Base-by-base conservation (phyloP, 2,329 filamentous ascomycete genomes). In the Neodidymelliopsis sp. region DNA sequence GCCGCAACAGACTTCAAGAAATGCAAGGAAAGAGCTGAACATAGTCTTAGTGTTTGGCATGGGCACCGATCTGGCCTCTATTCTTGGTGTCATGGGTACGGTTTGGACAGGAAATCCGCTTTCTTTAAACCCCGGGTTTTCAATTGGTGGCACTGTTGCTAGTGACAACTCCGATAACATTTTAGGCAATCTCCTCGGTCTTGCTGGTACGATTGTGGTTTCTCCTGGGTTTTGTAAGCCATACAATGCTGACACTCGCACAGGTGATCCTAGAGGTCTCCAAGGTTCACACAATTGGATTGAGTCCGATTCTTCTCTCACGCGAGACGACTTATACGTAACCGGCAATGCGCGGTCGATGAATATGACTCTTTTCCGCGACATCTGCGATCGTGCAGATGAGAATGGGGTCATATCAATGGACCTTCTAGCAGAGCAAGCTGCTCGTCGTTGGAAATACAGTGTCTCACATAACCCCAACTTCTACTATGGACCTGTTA, bases 401-500 rank as follows among this genome's bases (percentile, higher is more conserved):
- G 43, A 54, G 8, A 44, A 57, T 8, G 55, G 57, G 9, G 42
- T 55, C 3, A 31, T 62, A 9, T 57, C 55, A 9, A 53, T 60
- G 46, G 56, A 62, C 13, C 12, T 53, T 2, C 27, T 62, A 7
- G 55, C 35, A 6, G 55, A 67, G 74, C 57, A 56, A 33, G 62
- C 63, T 28, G 61, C 60, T 12, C 56, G 70, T 11, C 75, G 80
- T 2, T 80, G 78, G 59, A 55, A 78, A 11, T 69, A 82, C 57
- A 78, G 74, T 29, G 75, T 81, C 8, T 64, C 68, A 18, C 76
- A 73, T 19, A 84, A 84, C 59, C 79, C 80, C 0, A 71, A 79
- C 36, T 82, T 82, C 62, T 84, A 80, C 67, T 81, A 79, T 40
- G 79, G 79, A 1, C 81, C 80, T 1, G 75, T 78, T 42, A 79